Evolutionary conservation across 164 flowering plant genomes (phyloP), one percentile per base, ranked within the genome.

Genomic region (Aristolochia fimbriata): DNA sequence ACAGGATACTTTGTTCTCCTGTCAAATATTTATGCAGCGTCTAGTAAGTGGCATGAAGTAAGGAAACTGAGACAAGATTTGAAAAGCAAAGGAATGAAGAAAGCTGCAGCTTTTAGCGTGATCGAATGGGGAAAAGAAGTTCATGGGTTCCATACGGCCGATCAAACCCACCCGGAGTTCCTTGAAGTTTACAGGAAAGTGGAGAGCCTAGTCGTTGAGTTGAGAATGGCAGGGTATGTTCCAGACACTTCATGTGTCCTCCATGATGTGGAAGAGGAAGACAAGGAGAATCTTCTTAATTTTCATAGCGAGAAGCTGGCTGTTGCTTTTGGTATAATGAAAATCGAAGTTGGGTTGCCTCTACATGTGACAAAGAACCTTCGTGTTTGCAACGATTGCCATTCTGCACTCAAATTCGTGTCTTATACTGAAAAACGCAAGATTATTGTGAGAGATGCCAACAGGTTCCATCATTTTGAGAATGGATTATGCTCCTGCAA

Each of bases 1-100:
- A 19, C 74, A 15, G 79, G 83, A 25, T 75, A 75, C 59, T 75
- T 73, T 61, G 78, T 77, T 52, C 65, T 77, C 45, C 68, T 80
- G 80, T 73, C 84, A 15, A 78, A 80, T 58, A 60, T 77, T 23
- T 77, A 75, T 65, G 79, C 81, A 3, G 77, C 74, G 30, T 73
- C 76, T 10, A 68, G 57, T 60, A 69, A 71, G 50, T 77, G 81
- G 81, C 70, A 71, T 48, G 81, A 80, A 56, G 79, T 73, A 50
- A 68, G 66, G 47, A 67, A 66, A 33, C 58, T 80, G 30, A 65
- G 80, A 62, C 48, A 58, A 50, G 47, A 57, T 25, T 73, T 77
- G 77, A 80, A 66, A 69, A 41, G 60, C 16, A 80, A 41, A 68
- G 71, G 79, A 43, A 27, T 80, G 53, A 71, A 55, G 65, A 80